Percentiles rank a stretch among this genome's conserved stretches.
phyloP scores from a whole-genome alignment of 805 yeast species.

The Starmerella etchellsii region DNA sequence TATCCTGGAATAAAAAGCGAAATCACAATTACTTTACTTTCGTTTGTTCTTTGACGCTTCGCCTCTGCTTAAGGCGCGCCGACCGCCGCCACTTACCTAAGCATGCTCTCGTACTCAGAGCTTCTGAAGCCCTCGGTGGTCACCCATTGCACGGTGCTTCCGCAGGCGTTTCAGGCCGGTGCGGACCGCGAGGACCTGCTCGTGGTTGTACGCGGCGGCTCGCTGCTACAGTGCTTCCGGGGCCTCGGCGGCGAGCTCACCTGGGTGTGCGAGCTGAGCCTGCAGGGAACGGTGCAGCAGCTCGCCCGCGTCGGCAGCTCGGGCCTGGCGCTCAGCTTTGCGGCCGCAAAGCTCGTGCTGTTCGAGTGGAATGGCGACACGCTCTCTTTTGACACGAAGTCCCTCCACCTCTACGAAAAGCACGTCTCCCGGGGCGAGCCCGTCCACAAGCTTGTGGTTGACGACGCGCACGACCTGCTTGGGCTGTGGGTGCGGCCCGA shows the following conservation, averaged over 20 bases:
- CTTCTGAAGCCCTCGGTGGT: conserved; percentile 66
- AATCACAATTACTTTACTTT: too few species aligned
- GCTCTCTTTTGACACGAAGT: conserved; percentile 52
- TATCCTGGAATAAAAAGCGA: too few species aligned
- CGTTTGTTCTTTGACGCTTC: too few species aligned
- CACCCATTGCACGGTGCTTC: conserved; percentile 36
- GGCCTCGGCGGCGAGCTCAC: conserved; percentile 16
- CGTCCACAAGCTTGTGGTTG: conserved; percentile 33
- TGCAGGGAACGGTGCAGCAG: conserved; percentile 58
- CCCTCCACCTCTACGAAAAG: conserved; percentile 78
- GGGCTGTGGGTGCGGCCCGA: conserved; percentile 37
- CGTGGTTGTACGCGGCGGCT: conserved; percentile 51
- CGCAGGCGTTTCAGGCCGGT: conserved; percentile 18
- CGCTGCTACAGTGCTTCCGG: conserved; percentile 50
- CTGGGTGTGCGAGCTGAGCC: conserved; percentile 49
- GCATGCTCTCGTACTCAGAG: conserved; percentile 71
- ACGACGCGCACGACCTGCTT: conserved; percentile 53
- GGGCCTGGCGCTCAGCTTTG: conserved; percentile 46
- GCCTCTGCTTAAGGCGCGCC: too few species aligned
- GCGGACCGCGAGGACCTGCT: conserved; percentile 29
- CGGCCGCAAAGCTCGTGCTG: conserved; percentile 64
- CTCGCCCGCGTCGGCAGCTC: conserved; percentile 32
- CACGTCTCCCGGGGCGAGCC: conserved; percentile 10
- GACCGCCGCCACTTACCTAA: too few species aligned
- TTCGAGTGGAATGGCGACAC: conserved; percentile 50